A percentile compares a stretch with the other conserved stretches of the same genome.
phyloP scores from a whole-genome alignment of 768 basidiomycete genomes.

The Lentinula edodes region DNA sequence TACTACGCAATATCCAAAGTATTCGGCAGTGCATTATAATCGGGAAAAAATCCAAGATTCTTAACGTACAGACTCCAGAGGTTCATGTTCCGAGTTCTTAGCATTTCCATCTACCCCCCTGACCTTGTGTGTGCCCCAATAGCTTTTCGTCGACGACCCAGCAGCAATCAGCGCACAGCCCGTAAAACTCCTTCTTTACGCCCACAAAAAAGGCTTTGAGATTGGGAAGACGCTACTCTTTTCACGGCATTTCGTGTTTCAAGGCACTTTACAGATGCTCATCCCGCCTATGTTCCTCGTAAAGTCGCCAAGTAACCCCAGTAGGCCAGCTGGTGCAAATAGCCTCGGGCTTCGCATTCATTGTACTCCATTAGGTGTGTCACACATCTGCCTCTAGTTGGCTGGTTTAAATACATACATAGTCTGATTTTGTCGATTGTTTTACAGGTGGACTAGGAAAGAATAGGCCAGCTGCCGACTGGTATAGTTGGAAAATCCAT shows the following conservation, averaged over 20 bases:
- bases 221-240: background rate
- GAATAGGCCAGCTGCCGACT: background rate
- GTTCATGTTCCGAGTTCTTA: background rate
- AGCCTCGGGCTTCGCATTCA: background rate
- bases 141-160: background rate
- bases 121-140: background rate
- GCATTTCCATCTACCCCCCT: background rate
- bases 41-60: background rate
- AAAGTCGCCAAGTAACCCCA: background rate
- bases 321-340: background rate
- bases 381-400: no score
- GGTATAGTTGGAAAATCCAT: background rate
- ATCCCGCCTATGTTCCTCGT: background rate
- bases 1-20: background rate
- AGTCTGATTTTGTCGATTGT: background rate
- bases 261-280: background rate
- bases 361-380: background rate
- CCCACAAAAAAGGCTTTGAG: background rate
- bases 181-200: background rate
- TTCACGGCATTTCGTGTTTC: background rate
- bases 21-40: background rate
- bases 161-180: background rate
- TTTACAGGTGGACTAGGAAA: background rate
- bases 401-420: background rate
- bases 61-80: background rate